Evolutionary conservation across 495 filamentous ascomycete genomes (phyloP).

Genomic region (Penicillium goetzii): DNA sequence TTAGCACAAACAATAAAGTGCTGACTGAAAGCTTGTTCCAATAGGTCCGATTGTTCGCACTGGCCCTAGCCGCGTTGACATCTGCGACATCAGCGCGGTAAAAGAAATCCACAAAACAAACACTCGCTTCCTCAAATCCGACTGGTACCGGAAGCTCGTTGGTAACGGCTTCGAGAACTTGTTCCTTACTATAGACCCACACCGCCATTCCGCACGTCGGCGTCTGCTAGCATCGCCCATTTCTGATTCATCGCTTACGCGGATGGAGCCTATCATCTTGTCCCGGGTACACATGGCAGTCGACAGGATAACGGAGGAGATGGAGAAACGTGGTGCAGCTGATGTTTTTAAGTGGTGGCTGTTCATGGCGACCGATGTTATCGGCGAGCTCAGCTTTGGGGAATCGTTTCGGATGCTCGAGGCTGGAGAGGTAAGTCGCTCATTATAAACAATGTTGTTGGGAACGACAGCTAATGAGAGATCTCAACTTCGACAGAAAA

Average conservation of each 20-base stretch:
- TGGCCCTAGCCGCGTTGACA: constrained; percentile 39
- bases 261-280: constrained; percentile 36
- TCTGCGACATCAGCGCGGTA: constrained; percentile 39
- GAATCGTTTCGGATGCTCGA: constrained; percentile 61
- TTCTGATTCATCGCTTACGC: constrained; percentile 38
- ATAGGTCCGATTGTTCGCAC: constrained; percentile 50
- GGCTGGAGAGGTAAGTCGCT: constrained; percentile 40
- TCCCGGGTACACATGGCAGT: constrained; percentile 36
- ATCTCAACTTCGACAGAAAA: constrained; percentile 31
- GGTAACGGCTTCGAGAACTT: constrained; percentile 23
- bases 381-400: constrained; percentile 60
- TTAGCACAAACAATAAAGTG: neutral
- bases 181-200: constrained; percentile 39
- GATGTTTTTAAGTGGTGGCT: constrained; percentile 62
- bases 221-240: constrained; percentile 43
- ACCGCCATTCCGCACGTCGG: constrained; percentile 36
- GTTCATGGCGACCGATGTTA: constrained; percentile 61
- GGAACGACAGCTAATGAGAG: neutral
- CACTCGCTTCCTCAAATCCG: constrained; percentile 30
- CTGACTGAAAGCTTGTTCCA: constrained; percentile 20
- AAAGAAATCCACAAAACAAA: constrained; percentile 47
- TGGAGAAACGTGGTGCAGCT: constrained; percentile 28
- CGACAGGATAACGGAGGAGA: constrained; percentile 38
- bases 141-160: constrained; percentile 28
- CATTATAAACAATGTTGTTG: neutral